Evolutionary conservation across 1,139 yeast genomes (phyloP).

Genomic region (Nakaseomyces nivariensis): DNA sequence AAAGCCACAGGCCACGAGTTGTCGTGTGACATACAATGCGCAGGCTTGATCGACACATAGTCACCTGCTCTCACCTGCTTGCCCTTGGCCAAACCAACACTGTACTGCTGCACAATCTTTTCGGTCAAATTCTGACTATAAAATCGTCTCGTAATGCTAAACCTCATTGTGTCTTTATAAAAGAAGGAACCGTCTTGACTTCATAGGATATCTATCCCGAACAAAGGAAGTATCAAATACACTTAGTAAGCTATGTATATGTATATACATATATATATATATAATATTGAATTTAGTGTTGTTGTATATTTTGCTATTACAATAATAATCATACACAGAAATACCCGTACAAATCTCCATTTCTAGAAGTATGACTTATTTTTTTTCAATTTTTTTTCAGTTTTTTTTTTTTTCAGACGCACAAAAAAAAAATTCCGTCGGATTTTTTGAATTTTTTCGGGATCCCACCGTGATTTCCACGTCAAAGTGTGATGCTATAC

Average conservation of each 20-base stretch:
- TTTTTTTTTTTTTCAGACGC: no score
- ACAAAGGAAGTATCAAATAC: background rate
- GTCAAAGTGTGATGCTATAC: no score
- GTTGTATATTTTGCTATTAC: no score
- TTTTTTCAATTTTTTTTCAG: background rate
- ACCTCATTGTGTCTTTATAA: background rate
- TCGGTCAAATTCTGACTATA: constrained; percentile 74
- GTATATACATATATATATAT: no score
- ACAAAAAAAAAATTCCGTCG: background rate
- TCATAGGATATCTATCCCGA: background rate
- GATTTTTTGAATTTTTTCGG: background rate
- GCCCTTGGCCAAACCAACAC: constrained; percentile 66
- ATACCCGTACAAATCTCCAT: background rate
- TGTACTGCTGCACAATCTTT: constrained; percentile 87
- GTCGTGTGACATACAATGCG: constrained; percentile 98
- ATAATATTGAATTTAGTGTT: no score
- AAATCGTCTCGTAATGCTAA: background rate
- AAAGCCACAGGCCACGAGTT: constrained; percentile 99
- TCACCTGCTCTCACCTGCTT: constrained; percentile 82
- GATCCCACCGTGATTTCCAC: no score
- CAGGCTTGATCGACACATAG: constrained; percentile 89
- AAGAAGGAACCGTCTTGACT: background rate
- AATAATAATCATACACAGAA: background rate
- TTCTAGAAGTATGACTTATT: background rate
- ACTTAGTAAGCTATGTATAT: background rate